Evolutionary conservation across 805 yeast species (phyloP).

Genomic region (Candida nanaspora): DNA sequence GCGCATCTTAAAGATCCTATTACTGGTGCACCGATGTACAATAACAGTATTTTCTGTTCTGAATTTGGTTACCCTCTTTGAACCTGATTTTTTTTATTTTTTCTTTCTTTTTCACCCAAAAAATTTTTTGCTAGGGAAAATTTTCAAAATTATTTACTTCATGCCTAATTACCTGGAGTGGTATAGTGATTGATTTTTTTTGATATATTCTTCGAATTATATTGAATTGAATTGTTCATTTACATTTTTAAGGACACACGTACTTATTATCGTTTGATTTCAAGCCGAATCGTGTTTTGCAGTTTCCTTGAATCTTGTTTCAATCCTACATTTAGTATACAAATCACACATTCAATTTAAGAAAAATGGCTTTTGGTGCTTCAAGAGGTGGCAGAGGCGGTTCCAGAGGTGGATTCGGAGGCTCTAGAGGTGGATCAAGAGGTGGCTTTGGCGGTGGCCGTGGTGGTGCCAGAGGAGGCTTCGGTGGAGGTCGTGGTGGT

Average conservation of each 20-base stretch:
- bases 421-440: constrained; percentile 47
- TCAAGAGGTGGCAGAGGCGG: constrained; percentile 44
- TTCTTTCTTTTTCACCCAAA: neutral
- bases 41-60: too few species aligned
- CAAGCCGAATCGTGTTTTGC: too few species aligned
- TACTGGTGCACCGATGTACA: too few species aligned
- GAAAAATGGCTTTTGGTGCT: constrained; percentile 48
- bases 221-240: neutral
- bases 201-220: too few species aligned
- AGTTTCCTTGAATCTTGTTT: neutral
- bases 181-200: too few species aligned
- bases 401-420: constrained; percentile 38
- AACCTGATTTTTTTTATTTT: too few species aligned
- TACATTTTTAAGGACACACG: too few species aligned
- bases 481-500: constrained; percentile 43
- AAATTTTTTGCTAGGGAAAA: neutral
- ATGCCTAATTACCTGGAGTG: neutral
- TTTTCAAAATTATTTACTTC: too few species aligned
- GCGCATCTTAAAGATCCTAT: too few species aligned
- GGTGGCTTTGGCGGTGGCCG: constrained; percentile 44
- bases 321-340: neutral
- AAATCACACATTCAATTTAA: neutral
- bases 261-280: too few species aligned
- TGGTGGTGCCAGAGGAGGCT: constrained; percentile 47
- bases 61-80: too few species aligned